These are phyloP conservation scores for Phialophora expanda DNA, from an alignment of 2,329 filamentous ascomycete species.

Conservation along the genomic window DNA sequence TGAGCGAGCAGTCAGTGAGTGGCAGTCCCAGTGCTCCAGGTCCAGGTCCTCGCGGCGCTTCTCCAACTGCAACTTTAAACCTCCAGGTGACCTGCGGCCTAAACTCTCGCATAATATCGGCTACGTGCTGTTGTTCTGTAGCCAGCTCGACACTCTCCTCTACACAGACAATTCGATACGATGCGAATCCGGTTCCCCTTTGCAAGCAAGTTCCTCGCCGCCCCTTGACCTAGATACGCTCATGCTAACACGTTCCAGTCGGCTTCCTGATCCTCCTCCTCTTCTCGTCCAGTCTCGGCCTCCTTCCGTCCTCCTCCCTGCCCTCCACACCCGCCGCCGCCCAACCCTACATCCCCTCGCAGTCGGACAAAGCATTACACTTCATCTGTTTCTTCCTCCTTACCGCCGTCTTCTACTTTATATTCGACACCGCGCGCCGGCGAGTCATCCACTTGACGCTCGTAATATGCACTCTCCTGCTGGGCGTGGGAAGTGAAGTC, in stretches of 20 bases:
- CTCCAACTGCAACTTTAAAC: not conserved
- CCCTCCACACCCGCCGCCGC: constrained; percentile 41
- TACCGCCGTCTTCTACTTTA: constrained; percentile 90
- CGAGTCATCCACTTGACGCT: constrained; percentile 84
- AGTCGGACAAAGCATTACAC: constrained; percentile 92
- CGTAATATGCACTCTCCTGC: constrained; percentile 72
- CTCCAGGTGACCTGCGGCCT: not conserved
- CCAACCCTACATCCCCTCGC: constrained; percentile 56
- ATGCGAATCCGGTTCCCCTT: constrained; percentile 91
- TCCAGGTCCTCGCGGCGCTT: not conserved
- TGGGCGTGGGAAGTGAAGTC: constrained; percentile 63
- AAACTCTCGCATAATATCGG: not conserved
- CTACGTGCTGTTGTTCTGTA: not conserved
- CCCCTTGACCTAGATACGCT: not conserved
- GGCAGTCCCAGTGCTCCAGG: not conserved
- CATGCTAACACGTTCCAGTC: constrained; percentile 54
- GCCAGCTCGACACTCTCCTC: not conserved
- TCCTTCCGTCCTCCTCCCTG: constrained; percentile 61
- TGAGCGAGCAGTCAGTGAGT: constrained; percentile 16
- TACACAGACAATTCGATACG: constrained; percentile 32
- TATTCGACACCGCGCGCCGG: constrained; percentile 86
- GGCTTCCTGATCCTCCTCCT: constrained; percentile 71
- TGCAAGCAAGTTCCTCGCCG: constrained; percentile 67
- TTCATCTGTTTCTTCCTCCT: constrained; percentile 86
- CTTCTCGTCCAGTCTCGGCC: constrained; percentile 77